Conservation (phyloP, 176 grass and related monocot genomes). For the Oryza glaberrima region DNA sequence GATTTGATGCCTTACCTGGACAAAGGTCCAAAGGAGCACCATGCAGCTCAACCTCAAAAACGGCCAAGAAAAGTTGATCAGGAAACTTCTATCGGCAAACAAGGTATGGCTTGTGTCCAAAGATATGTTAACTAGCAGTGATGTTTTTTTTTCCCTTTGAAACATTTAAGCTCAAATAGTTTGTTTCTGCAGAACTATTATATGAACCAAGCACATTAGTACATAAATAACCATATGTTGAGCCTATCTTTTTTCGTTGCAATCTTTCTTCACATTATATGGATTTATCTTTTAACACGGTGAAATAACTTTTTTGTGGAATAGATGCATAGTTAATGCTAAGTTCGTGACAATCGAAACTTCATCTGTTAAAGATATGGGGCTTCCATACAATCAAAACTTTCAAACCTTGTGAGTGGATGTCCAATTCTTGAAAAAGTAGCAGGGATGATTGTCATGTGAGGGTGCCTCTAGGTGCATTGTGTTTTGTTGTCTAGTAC, state of each 20-base stretch:
- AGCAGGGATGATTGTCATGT: background rate
- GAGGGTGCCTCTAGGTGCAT: background rate
- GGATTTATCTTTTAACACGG: background rate
- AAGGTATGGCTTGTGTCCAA: conserved; percentile 44
- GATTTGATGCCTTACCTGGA: conserved; percentile 93
- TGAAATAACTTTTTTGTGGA: background rate
- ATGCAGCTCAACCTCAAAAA: conserved; percentile 84
- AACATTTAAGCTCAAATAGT: background rate
- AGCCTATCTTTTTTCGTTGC: background rate
- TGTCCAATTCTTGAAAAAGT: background rate
- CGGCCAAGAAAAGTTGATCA: conserved; percentile 82
- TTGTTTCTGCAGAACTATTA: background rate
- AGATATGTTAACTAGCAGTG: background rate
- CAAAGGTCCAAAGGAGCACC: conserved; percentile 91
- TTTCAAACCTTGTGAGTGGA: background rate
- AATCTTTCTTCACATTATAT: background rate
- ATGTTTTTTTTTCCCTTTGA: conserved; percentile 10
- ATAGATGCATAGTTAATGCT: background rate
- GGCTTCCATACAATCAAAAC: background rate
- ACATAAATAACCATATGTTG: background rate
- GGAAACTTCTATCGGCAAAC: conserved; percentile 47
- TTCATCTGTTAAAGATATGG: background rate
- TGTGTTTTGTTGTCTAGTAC: background rate
- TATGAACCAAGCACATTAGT: background rate
- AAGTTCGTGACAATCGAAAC: background rate